Conservation (phyloP, 2,329 filamentous ascomycete genomes). For the Colletotrichum australisinense region DNA sequence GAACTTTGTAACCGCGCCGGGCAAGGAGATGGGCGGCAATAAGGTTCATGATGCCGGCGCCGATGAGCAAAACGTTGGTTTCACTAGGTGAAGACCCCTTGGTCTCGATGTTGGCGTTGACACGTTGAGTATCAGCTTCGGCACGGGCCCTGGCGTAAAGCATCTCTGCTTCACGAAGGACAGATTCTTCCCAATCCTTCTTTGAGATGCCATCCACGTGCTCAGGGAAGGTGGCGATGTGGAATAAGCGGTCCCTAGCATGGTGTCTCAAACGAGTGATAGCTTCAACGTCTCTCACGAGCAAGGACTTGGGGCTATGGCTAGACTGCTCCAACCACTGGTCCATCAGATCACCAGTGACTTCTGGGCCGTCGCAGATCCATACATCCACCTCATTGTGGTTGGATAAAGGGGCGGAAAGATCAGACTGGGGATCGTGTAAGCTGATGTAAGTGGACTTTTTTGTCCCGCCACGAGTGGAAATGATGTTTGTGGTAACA, state of each 20-base stretch:
- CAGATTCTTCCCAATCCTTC: neutral
- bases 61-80: neutral
- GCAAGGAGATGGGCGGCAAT: neutral
- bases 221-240: neutral
- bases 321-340: neutral
- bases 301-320: neutral
- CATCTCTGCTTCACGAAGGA: neutral
- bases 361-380: neutral
- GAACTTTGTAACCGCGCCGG: neutral
- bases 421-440: neutral
- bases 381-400: neutral
- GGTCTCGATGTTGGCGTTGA: neutral
- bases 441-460: neutral
- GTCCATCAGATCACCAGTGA: neutral
- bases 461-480: neutral
- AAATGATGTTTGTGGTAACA: neutral
- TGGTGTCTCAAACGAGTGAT: neutral
- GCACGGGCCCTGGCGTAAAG: neutral
- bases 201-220: neutral
- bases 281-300: neutral
- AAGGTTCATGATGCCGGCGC: neutral
- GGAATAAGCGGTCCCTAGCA: neutral
- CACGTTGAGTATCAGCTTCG: neutral
- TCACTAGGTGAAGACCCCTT: neutral
- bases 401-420: neutral